Evolutionary conservation across 2,329 filamentous ascomycete genomes (phyloP), one percentile per base, ranked within the genome.

Genomic region (Pestalotiopsis sp.): DNA sequence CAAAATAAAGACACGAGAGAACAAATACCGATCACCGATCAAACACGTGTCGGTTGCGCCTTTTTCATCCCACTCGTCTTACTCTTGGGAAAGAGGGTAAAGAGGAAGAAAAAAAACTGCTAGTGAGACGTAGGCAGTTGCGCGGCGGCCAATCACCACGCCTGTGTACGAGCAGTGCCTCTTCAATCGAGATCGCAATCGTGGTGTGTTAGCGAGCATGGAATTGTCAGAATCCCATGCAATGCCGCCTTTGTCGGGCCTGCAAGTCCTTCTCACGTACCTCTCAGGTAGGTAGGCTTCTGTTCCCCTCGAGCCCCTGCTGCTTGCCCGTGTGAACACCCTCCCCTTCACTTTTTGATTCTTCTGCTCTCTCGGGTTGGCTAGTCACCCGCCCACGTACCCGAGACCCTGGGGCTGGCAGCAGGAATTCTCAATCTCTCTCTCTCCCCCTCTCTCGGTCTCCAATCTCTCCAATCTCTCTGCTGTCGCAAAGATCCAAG

Each of bases 151-250:
- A 61, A 61, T 61, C 31, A 39, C 27, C n/a, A 11, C 14, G 27
- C 25, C 59, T 64, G 38, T 7, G 11, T 14, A 63, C 27, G 69
- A 67, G 25, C 9, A 23, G 23, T 57, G 63, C 14, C 31, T 25
- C 23, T 25, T n/a, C 73, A 31, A 77, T 78, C 75, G 71, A 74
- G 75, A 77, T 76, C 63, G 14, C 14, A 12, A 14, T 58, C 41
- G n/a, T 23, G 4, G 45, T 52, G 1, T n/a, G 20, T n/a, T 70
- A 57, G 49, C 67, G 72, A 69, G 69, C 66, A 76, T 76, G 73
- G 74, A 75, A 77, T 77, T 77, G 71, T 76, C 70, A 73, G 68
- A 77, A 73, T 77, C 69, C 75, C 75, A 76, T 76, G 68, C 69
- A 31, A 69, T 70, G 69, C 70, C 69, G 65, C 60, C 64, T 69